Evolutionary conservation across 805 yeast genomes (phyloP), one percentile per base, ranked within the genome.

Genomic region (Nematodospora valgi): DNA sequence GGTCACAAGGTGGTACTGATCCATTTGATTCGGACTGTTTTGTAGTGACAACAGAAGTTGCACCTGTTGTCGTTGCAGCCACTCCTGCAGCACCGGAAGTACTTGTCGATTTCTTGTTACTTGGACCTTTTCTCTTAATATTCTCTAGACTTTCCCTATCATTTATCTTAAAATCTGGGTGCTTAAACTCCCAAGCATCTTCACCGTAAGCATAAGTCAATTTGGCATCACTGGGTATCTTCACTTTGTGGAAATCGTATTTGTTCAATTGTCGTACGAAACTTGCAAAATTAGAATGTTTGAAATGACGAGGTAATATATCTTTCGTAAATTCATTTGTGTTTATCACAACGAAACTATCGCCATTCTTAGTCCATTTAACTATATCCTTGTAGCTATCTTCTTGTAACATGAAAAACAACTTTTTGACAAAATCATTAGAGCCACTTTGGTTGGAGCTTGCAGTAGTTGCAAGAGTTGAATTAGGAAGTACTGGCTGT

Each of bases 241-340:
- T 86, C 29, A 93, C 95, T 63, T 93, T 93, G 68, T 93, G 98
- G 68, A 93, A 93, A 60, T 91, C 98, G 55, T 93, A 93, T 61
- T 93, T 93, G 70, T 93, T 93, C 50, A 93, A 70, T 57, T 93
- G 98, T 30, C 98, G 78, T 11, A 93, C 98, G 70, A 93, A 93
- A 21, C 93, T 81, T 14, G 98, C 94, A 62, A 93, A 89, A 56
- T 93, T 91, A 41, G 86, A 82, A 62, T 93, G 98, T 58, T 93
- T 93, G 70, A 89, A 93, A 63, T 87, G 93, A 52, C 81, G 80
- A 4, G 99, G 98, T 32, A 93, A 72, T 10, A 93, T 84, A 34
- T 82, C 83, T 45, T 82, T 83, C 23, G 97, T 86, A 61, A 89
- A 89, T 48, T 84, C 94, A 53, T 84, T 86, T 10, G 95, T 86